phyloP scores from a whole-genome alignment of 192 early-diverging fungal species.

The Diversispora eburnea region DNA sequence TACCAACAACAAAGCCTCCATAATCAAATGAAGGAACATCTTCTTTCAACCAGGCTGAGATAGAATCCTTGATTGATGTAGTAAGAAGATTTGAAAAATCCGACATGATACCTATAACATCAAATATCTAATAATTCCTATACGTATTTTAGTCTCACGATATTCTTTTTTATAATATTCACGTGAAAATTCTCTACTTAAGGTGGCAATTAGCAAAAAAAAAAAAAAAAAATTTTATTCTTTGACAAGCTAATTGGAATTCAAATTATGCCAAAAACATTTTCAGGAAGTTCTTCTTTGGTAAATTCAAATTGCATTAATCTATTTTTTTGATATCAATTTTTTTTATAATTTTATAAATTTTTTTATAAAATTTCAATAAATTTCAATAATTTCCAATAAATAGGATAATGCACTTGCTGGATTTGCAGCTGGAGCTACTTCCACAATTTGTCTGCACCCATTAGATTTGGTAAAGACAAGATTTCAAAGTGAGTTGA shows the following conservation, averaged over 20 bases:
- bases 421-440: conserved; percentile 80
- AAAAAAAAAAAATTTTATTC: too few relatives aligned
- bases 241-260: too few relatives aligned
- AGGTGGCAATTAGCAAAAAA: too few relatives aligned
- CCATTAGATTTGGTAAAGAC: conserved; percentile 96
- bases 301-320: background rate
- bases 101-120: background rate
- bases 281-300: background rate
- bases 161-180: too few relatives aligned
- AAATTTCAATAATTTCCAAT: background rate
- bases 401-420: conserved; percentile 82
- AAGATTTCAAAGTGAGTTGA: conserved; percentile 68
- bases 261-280: conserved; percentile 30
- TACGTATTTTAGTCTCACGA: too few relatives aligned
- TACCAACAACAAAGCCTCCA: conserved; percentile 95
- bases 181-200: too few relatives aligned
- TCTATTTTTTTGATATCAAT: background rate
- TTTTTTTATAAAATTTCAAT: background rate
- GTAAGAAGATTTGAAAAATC: conserved; percentile 69
- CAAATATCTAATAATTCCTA: too few relatives aligned
- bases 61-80: conserved; percentile 63
- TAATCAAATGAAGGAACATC: conserved; percentile 98
- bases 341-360: background rate
- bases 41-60: conserved; percentile 85
- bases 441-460: conserved; percentile 78